A percentile compares a stretch with the other conserved stretches of the same genome.
phyloP scores from a whole-genome alignment of 495 filamentous ascomycete species.

The Letharia lupina region DNA sequence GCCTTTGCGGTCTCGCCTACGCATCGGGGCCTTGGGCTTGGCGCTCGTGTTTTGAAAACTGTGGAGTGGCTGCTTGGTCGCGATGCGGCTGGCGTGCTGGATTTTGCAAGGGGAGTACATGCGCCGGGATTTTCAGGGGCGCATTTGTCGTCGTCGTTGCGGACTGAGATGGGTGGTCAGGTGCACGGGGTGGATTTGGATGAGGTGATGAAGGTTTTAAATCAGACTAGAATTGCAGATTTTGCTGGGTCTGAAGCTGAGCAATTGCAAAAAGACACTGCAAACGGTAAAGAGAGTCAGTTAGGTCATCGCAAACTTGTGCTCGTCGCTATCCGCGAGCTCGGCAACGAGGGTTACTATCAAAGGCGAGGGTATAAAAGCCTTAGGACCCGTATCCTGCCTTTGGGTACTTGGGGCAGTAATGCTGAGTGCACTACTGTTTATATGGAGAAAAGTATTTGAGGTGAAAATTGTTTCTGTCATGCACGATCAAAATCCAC shows the following conservation, averaged over 20 bases:
- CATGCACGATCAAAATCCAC: too few species aligned
- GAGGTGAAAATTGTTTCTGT: neutral
- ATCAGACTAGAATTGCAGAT: neutral
- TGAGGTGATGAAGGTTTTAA: neutral
- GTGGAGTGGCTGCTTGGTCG: neutral
- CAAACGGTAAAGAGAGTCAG: neutral
- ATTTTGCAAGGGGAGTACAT: neutral
- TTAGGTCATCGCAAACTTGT: neutral
- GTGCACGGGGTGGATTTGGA: neutral
- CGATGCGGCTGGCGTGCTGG: neutral
- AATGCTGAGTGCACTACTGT: neutral
- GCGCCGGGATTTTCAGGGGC: neutral
- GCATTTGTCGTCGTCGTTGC: neutral
- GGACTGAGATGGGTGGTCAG: neutral
- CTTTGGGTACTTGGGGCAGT: neutral
- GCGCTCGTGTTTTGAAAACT: neutral
- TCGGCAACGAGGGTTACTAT: neutral
- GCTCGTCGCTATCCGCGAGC: neutral
- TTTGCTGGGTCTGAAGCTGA: neutral
- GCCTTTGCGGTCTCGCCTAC: neutral
- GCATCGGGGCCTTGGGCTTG: neutral
- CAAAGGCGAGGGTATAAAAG: neutral
- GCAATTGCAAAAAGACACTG: neutral
- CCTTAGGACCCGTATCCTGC: neutral
- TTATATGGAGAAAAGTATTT: neutral